Percentiles rank a stretch among this genome's conserved stretches.
Conservation (phyloP, 2,329 filamentous ascomycete species). For the Fusarium longipes region DNA sequence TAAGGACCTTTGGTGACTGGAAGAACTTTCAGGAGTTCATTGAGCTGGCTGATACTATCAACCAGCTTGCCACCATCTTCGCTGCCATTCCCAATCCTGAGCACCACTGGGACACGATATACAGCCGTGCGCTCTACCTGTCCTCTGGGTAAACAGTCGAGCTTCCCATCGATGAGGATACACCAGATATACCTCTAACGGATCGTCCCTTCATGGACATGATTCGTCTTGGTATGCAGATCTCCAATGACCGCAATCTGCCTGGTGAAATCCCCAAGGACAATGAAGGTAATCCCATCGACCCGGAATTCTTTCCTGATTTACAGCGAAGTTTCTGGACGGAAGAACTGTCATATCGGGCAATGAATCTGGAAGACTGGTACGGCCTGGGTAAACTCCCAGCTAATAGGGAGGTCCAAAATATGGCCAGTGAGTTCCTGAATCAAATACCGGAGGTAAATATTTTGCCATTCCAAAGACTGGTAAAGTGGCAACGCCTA, state of each 20-base stretch:
- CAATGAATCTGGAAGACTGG: rapidly evolving
- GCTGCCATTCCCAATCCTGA: background rate
- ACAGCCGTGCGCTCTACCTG: background rate
- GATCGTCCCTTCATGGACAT: background rate
- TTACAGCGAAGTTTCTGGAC: constrained; percentile 2
- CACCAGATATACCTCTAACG: background rate
- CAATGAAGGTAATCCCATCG: background rate
- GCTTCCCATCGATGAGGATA: no score
- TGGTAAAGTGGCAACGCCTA: background rate
- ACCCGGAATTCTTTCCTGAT: background rate
- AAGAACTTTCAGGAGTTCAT: constrained; percentile 11
- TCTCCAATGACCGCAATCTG: background rate
- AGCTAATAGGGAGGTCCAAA: background rate
- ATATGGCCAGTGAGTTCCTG: background rate
- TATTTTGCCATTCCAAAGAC: background rate
- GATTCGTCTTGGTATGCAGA: background rate
- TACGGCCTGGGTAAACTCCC: background rate
- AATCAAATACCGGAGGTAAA: background rate
- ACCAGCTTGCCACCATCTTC: background rate
- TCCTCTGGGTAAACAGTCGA: no score
- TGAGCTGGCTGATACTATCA: constrained; percentile 10
- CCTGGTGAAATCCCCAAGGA: background rate
- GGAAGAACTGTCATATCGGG: background rate
- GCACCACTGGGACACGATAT: background rate
- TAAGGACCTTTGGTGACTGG: background rate